Conservation (phyloP, 768 basidiomycete species). For the Boletus patriciae region DNA sequence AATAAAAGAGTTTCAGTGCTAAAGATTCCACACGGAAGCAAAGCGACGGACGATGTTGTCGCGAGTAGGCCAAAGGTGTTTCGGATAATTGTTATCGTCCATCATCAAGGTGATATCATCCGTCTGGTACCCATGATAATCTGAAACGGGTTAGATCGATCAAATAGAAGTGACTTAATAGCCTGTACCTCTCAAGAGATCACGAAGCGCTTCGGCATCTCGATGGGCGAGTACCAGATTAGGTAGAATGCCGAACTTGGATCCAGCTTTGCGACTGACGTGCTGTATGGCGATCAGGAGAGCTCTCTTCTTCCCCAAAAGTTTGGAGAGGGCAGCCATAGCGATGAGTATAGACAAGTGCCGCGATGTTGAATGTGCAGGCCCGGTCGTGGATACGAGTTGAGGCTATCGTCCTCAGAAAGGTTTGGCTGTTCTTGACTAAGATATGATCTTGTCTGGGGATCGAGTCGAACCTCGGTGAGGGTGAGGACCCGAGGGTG, state of each 20-base stretch:
- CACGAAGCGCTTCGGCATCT: constrained; percentile 16
- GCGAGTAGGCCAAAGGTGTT: constrained; percentile 41
- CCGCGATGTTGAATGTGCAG: too few relatives aligned
- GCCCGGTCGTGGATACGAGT: not conserved
- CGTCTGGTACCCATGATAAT: constrained; percentile 37
- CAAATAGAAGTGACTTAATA: not conserved
- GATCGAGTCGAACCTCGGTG: not conserved
- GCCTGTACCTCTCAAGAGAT: constrained; percentile 17
- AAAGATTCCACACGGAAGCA: not conserved
- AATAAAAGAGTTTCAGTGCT: not conserved
- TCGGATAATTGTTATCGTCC: constrained; percentile 34
- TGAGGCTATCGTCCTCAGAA: not conserved
- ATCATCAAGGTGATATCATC: constrained; percentile 46
- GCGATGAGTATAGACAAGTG: too few relatives aligned
- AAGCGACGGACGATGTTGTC: constrained; percentile 43
- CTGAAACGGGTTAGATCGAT: constrained; percentile 23
- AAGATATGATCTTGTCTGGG: not conserved
- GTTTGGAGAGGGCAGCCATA: constrained; percentile 1
- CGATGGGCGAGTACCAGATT: constrained; percentile 22
- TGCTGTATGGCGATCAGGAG: constrained; percentile 20
- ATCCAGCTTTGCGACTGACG: constrained; percentile 3
- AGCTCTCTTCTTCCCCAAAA: constrained; percentile 15
- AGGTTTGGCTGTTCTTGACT: too few relatives aligned
- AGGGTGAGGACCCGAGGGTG: not conserved
- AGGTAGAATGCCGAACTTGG: not conserved